Evolutionary conservation across 768 basidiomycete genomes (phyloP), one percentile per base, ranked within the genome.

Genomic region (Saitozyma sp.): DNA sequence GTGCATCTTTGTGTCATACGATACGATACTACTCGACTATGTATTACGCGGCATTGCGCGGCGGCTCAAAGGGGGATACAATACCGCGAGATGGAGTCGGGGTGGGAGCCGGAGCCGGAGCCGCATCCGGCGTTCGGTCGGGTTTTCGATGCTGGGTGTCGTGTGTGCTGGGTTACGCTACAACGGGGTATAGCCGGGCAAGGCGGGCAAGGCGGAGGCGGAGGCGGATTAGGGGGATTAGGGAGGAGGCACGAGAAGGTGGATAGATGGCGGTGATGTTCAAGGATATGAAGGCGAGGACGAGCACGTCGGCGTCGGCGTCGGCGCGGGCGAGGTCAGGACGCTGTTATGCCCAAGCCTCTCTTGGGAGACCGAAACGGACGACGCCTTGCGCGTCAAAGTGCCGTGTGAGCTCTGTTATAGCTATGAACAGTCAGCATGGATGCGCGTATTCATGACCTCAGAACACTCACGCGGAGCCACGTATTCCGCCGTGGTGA

Each of bases 401-500:
- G 70, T 83, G 85, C 65, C 84, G 82, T 51, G 86, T 87, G 46
- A 87, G 79, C 20, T 82, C 82, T 49, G 86, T 86, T 56, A 71
- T 63, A 14, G 68, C 74, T 62, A 62, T 10, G 7, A 1, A 38
- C 6, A 50, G 49, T 62, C 50, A 55, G 20, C 43, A 6, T 29
- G 39, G 39, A 38, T n/a, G 3, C 39, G 19, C 19, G 51, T 20
- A 13, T 40, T 6, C 45, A 37, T 46, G 51, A 54, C 42, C 48
- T 8, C 7, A 9, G 11, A 57, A 46, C 19, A 80, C 90, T 80
- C 79, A 93, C 92, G 85, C 63, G 87, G 88, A 55, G 90, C 91
- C 64, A 85, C 82, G 79, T 95, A 96, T 70, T 87, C 84, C 61
- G 83, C 81, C 71, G 88, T 85, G 16, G 87, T 82, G 40, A 89